Evolutionary conservation across 805 yeast genomes (phyloP), one percentile per base, ranked within the genome.

Genomic region (Ogataea thermomethanolica): DNA sequence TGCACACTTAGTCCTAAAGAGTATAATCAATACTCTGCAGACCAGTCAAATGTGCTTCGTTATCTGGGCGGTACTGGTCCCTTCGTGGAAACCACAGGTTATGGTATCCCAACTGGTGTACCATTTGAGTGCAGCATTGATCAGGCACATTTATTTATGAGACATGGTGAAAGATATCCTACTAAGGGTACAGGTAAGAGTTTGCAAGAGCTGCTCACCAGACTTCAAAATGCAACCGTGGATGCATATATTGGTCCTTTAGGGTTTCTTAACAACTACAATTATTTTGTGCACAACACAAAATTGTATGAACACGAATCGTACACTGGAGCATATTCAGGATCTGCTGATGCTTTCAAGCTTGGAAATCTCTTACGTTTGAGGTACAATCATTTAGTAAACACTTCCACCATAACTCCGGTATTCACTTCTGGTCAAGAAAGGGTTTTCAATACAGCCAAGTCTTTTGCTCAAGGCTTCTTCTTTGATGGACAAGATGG

Each of bases 91-190:
- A 64, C 70, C 37, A 61, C 67, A 4, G 79, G 81, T 1, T 68
- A 51, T 42, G 84, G 84, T 10, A 70, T 79, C 31, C 62, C 67
- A 30, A 63, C 74, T 29, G 78, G 72, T 14, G 57, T 72, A 2
- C 84, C 84, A 12, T 56, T 49, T 1, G 67, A 66, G 25, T 76
- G 82, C 55, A 50, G 58, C 0, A 64, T 77, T 33, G 76, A 75
- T 46, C 83, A 78, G 53, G 82, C 75, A 5, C 73, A 72, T 48
- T 53, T 72, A 47, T 49, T 71, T 25, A 61, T 67, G 43, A 67
- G 84, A 47, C 84, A 78, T 45, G 84, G 82, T 12, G 84, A 76
- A 53, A 65, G 84, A 37, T 78, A 64, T 53, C 78, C 75, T n/a
- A 61, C 64, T 10, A 32, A 34, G 15, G 35, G 26, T 7, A 44